Conservation (phyloP, 495 filamentous ascomycete species). For the Copromyces sp. region DNA sequence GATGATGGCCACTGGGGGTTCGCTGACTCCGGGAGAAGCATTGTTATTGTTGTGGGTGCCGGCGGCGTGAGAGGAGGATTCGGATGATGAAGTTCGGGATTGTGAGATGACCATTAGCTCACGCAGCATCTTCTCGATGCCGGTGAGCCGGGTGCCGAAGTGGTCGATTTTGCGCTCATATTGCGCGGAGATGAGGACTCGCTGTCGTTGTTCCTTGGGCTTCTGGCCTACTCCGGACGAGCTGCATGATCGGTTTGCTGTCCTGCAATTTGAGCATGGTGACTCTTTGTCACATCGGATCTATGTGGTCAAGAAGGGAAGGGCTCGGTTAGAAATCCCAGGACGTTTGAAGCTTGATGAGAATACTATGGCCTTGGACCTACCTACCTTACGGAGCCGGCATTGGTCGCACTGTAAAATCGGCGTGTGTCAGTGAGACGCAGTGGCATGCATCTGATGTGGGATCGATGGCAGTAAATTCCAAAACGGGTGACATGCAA, state of each 20-base stretch:
- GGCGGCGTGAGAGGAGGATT: constrained; percentile 1
- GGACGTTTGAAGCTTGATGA: not conserved
- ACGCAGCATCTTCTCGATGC: constrained; percentile 46
- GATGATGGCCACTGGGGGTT: not conserved
- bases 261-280: constrained; percentile 57
- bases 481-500: not conserved
- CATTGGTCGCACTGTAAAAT: constrained; percentile 24
- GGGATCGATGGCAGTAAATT: not conserved
- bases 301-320: constrained; percentile 19
- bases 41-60: not conserved
- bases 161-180: constrained; percentile 63
- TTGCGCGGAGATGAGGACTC: constrained; percentile 58
- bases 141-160: constrained; percentile 51
- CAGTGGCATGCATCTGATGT: not conserved
- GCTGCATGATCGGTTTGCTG: constrained; percentile 43
- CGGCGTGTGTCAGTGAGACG: constrained; percentile 1
- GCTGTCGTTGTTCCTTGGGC: constrained; percentile 46
- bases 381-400: constrained; percentile 22
- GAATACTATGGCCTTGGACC: not conserved
- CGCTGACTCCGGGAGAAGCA: not conserved
- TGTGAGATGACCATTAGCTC: constrained; percentile 24
- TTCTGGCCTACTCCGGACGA: constrained; percentile 52
- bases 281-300: constrained; percentile 60
- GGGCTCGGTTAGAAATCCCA: not conserved
- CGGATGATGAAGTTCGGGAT: not conserved